Percentiles rank a stretch among this genome's conserved stretches.
Evolutionary conservation across 805 yeast genomes (phyloP).

Genomic region (Debaryomyces hansenii): DNA sequence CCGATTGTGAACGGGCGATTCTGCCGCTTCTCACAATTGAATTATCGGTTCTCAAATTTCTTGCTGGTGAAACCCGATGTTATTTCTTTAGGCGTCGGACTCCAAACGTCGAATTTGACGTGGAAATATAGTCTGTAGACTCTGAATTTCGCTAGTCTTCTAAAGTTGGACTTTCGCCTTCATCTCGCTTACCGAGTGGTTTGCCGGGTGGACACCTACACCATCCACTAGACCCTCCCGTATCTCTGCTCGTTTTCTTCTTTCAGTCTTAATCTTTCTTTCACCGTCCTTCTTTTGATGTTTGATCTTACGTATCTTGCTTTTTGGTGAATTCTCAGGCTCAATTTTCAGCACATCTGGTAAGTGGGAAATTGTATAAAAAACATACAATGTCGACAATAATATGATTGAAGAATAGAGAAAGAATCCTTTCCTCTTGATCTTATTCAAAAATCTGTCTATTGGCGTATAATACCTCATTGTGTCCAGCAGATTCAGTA

Average conservation of each 20-base stretch:
- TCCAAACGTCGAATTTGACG: too few species aligned
- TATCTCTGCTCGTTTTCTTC: neutral
- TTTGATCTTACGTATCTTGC: neutral
- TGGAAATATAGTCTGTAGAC: too few species aligned
- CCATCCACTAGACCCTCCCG: too few species aligned
- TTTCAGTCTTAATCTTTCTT: neutral
- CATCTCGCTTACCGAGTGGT: too few species aligned
- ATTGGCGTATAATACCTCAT: conserved; percentile 23
- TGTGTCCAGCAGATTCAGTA: neutral
- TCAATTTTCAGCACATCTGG: conserved; percentile 8
- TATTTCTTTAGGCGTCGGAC: too few species aligned
- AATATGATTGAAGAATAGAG: conserved; percentile 32
- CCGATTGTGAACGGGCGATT: too few species aligned
- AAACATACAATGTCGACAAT: conserved; percentile 26
- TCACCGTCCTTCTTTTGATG: neutral
- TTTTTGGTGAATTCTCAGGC: neutral
- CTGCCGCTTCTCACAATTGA: too few species aligned
- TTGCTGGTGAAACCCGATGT: too few species aligned
- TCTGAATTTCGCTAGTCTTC: too few species aligned
- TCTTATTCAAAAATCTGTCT: conserved; percentile 26
- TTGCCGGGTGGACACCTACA: too few species aligned
- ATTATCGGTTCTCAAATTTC: too few species aligned
- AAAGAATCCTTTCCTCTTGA: conserved; percentile 36
- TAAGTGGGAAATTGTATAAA: conserved; percentile 18
- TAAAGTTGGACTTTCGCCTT: too few species aligned